These are phyloP conservation scores for Entoloma clypeatum DNA, from an alignment of 1,284 basidiomycete genomes.

Conservation along the genomic window DNA sequence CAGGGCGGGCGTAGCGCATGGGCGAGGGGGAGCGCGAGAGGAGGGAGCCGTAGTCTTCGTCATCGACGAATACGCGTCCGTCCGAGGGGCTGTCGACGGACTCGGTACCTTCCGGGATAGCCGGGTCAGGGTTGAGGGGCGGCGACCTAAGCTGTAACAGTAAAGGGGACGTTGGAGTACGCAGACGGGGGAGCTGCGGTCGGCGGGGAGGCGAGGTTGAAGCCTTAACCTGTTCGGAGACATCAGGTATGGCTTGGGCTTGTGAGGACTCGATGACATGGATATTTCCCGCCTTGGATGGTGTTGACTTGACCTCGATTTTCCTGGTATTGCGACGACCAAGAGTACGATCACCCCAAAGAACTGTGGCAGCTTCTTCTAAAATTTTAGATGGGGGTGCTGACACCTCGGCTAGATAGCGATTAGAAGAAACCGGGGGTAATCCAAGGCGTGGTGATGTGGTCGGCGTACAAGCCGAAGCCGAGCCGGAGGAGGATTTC, in stretches of 20 bases:
- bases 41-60: constrained; percentile 8
- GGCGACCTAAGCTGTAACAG: neutral
- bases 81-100: too few relatives aligned
- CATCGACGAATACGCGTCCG: constrained; percentile 16
- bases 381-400: neutral
- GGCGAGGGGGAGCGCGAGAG: constrained; percentile 21
- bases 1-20: constrained; percentile 18
- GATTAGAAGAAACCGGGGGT: constrained; percentile 6
- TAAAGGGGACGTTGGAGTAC: neutral
- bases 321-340: too few relatives aligned
- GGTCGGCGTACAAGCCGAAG: constrained; percentile 3
- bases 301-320: too few relatives aligned
- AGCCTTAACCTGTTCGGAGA: too few relatives aligned
- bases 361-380: too few relatives aligned
- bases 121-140: neutral
- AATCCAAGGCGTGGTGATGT: constrained; percentile 1
- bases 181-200: neutral
- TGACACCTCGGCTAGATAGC: neutral
- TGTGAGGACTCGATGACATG: too few relatives aligned
- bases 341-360: too few relatives aligned
- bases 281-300: too few relatives aligned
- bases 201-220: constrained; percentile 1
- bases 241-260: too few relatives aligned
- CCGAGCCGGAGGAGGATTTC: too few relatives aligned
- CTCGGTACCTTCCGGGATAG: too few relatives aligned